Base-by-base conservation (phyloP, 345 rosid species). In the Anastatica hierochuntica region DNA sequence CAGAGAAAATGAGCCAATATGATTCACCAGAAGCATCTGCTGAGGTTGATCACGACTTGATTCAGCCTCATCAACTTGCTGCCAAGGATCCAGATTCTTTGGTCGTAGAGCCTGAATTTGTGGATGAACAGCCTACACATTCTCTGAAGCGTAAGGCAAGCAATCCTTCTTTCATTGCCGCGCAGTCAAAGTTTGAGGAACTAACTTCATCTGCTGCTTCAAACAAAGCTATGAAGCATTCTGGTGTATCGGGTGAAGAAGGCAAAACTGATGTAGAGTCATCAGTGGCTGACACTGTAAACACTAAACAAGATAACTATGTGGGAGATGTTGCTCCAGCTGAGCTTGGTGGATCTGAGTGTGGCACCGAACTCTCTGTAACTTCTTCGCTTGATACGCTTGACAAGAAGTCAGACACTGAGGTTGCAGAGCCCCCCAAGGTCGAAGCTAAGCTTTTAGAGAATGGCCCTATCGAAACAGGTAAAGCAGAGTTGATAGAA, bases 311-410 rank as follows among this genome's bases (percentile, higher is more conserved):
- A 53, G 74, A 76, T 38, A 58, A 20, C 27, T 6, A 59, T 10
- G 40, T 60, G 38, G 96, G 75, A 68, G 70, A 65, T 57, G 55
- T 58, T 49, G 15, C 59, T 14, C 67, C 60, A 71, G 72, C 38
- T 35, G 84, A 71, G 49, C 54, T 64, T 38, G 73, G 74, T 64
- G 82, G 77, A 26, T 90, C 97, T 49, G 98, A 90, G 60, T 80
- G 98, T 56, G 90, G 95, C 52, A 81, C 95, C 2, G 95, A 88
- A 60, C 90, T 92, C 34, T 87, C 96, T 60, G 76, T 92, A 54
- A 70, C 94, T 47, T 87, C 95, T 21, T 82, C 96, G 26, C 94
- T 92, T 35, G 98, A 85, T 65, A 81, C 94, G 62, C 83, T 94
- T 19, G 88, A 85, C 64, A 62, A 40, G 49, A 67, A 54, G 67